Conservation (phyloP, 2,329 filamentous ascomycete genomes). For the Trichoderma sp. region DNA sequence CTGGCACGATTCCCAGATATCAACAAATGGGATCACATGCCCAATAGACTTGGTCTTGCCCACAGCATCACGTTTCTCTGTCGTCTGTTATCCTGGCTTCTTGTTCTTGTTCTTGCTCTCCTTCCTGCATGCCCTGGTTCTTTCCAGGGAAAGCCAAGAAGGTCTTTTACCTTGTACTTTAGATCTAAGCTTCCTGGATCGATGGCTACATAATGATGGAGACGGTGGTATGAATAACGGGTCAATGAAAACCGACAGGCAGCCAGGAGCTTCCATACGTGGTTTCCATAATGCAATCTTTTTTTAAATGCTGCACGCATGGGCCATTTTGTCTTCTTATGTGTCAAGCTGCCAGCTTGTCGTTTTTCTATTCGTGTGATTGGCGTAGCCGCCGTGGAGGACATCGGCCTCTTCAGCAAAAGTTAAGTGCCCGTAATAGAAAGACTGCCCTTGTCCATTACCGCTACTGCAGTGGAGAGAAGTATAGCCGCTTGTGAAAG, state of each 20-base stretch:
- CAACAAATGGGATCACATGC: slow-evolving; percentile 37
- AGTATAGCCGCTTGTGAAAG: not conserved
- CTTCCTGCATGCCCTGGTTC: not conserved
- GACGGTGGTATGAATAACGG: not conserved
- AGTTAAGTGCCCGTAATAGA: not conserved
- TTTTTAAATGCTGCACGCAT: not conserved
- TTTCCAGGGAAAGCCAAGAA: not conserved
- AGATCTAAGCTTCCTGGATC: not conserved
- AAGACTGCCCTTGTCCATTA: not conserved
- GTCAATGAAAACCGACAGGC: not conserved
- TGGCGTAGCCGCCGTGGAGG: not conserved
- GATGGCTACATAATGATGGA: not conserved
- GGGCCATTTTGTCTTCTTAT: not conserved
- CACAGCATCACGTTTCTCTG: not conserved
- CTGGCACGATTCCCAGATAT: slow-evolving; percentile 39
- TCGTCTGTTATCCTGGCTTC: not conserved
- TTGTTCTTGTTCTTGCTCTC: not conserved
- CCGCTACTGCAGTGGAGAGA: not conserved
- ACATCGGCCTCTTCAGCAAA: no score
- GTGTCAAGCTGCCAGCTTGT: not conserved
- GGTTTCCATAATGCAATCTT: not conserved
- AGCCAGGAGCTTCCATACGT: not conserved
- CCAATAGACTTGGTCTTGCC: slow-evolving; percentile 20
- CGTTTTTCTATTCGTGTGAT: not conserved
- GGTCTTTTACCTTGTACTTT: not conserved